Evolutionary conservation across 1,139 yeast species (phyloP), one percentile per base, ranked within the genome.

Genomic region (Taphrina confusa): DNA sequence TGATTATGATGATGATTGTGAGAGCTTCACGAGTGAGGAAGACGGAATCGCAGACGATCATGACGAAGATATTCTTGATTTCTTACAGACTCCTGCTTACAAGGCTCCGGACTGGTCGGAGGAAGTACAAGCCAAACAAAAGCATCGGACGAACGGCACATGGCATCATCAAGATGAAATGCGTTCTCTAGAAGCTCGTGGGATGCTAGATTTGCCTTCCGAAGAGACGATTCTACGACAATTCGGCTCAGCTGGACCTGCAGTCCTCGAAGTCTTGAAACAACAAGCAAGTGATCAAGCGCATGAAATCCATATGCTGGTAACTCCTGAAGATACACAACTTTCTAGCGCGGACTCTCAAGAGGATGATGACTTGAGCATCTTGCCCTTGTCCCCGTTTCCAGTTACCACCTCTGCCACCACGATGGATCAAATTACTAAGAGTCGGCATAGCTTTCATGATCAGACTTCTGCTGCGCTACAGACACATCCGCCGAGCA

Each of bases 1-100:
- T 11, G 27, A 36, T 4, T 37, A 36, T 22, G 59, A 54, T 9
- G 62, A 46, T 12, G 56, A 49, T n/a, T 20, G 37, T 11, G 52
- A 37, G 2, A 49, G 51, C 31, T 42, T 52, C 31, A 39, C 56
- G 30, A 47, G 45, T 28, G 55, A 57, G 40, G 46, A 47, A 46
- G 55, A 51, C 39, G 62, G 54, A 5, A 36, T 54, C 28, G 6
- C 27, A 34, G 62, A 46, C 27, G 63, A 57, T 12, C 44, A 57
- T 22, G 60, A 49, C 23, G 61, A 46, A 9, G 60, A 46, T 20
- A 56, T 56, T 3, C 16, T 56, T n/a, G 60, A 46, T 22, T 46
- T 47, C 22, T 31, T 46, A 11, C 45, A 25, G 6, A 30, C 9
- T 4, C 55, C 60, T 20, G 33, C 14, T 12, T n/a, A 34, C 5